Percentiles rank a stretch among this genome's conserved stretches.
phyloP scores from a whole-genome alignment of 495 filamentous ascomycete species.

The Penicillium mononematosum region DNA sequence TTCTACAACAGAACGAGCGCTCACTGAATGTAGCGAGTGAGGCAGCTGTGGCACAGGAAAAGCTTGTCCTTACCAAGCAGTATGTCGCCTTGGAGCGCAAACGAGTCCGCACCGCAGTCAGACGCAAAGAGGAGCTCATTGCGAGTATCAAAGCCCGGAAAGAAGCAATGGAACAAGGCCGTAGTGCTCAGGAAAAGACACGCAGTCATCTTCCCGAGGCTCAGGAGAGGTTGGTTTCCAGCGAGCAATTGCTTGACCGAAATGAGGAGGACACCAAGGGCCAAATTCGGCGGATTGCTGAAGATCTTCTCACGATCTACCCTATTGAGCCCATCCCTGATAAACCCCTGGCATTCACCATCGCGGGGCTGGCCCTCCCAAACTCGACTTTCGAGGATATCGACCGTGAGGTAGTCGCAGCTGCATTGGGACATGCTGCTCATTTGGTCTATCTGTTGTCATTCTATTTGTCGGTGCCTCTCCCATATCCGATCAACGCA shows the following conservation, averaged over 20 bases:
- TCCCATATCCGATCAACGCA: slow-evolving; percentile 78
- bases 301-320: slow-evolving; percentile 75
- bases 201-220: slow-evolving; percentile 47
- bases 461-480: slow-evolving; percentile 72
- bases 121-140: slow-evolving; percentile 61
- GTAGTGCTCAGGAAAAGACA: slow-evolving; percentile 55
- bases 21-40: slow-evolving; percentile 45
- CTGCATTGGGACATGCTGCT: slow-evolving; percentile 79
- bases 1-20: slow-evolving; percentile 58
- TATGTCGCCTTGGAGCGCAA: slow-evolving; percentile 64
- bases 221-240: slow-evolving; percentile 57
- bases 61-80: slow-evolving; percentile 53
- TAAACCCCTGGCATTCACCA: slow-evolving; percentile 70
- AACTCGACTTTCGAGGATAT: slow-evolving; percentile 69
- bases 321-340: slow-evolving; percentile 67
- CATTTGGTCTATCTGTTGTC: slow-evolving; percentile 74
- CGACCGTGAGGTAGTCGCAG: slow-evolving; percentile 68
- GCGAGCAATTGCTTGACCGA: slow-evolving; percentile 50
- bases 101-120: slow-evolving; percentile 57
- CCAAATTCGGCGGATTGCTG: slow-evolving; percentile 82
- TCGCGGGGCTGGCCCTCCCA: slow-evolving; percentile 71
- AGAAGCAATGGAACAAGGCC: slow-evolving; percentile 64
- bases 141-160: slow-evolving; percentile 63
- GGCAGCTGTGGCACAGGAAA: slow-evolving; percentile 64
- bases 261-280: slow-evolving; percentile 65